A percentile compares a stretch with the other conserved stretches of the same genome.
These are phyloP conservation scores for Hortaea werneckii DNA, from an alignment of 2,329 filamentous ascomycete genomes.

Conservation along the genomic window DNA sequence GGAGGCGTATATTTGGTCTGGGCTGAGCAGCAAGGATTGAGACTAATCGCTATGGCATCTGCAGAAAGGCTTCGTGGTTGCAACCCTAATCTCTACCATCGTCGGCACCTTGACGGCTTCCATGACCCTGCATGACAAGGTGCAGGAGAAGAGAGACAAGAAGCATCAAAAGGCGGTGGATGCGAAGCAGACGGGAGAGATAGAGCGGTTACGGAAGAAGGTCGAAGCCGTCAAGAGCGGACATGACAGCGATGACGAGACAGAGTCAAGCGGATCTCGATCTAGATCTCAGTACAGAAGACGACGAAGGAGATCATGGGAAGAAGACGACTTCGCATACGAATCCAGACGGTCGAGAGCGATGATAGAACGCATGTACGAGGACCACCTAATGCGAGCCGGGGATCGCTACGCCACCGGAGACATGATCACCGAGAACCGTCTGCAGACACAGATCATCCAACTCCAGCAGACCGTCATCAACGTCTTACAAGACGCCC, in stretches of 20 bases:
- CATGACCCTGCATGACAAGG: constrained; percentile 33
- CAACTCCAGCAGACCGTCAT: constrained; percentile 35
- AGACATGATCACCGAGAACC: constrained; percentile 33
- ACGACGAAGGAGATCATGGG: constrained; percentile 8
- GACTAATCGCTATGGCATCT: too few species aligned
- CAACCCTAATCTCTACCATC: constrained; percentile 34
- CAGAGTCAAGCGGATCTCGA: constrained; percentile 6
- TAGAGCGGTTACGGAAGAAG: constrained; percentile 15
- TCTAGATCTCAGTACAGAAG: constrained; percentile 13
- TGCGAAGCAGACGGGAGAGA: constrained; percentile 12
- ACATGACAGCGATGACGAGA: constrained; percentile 8
- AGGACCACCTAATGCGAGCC: constrained; percentile 15
- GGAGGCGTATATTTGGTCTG: too few species aligned
- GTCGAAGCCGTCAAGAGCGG: constrained; percentile 18
- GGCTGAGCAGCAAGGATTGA: too few species aligned
- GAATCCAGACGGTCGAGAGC: constrained; percentile 7
- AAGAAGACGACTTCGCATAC: constrained; percentile 5
- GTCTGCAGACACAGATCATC: constrained; percentile 34
- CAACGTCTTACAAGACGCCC: constrained; percentile 33
- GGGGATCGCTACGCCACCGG: constrained; percentile 30
- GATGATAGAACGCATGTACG: constrained; percentile 13
- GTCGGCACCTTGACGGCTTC: constrained; percentile 36
- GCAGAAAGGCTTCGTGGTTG: constrained; percentile 32
- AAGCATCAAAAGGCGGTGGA: constrained; percentile 23
- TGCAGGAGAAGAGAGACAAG: constrained; percentile 23